Evolutionary conservation across 2,329 filamentous ascomycete species (phyloP), one percentile per base, ranked within the genome.

Genomic region (Aspergillus sp.): DNA sequence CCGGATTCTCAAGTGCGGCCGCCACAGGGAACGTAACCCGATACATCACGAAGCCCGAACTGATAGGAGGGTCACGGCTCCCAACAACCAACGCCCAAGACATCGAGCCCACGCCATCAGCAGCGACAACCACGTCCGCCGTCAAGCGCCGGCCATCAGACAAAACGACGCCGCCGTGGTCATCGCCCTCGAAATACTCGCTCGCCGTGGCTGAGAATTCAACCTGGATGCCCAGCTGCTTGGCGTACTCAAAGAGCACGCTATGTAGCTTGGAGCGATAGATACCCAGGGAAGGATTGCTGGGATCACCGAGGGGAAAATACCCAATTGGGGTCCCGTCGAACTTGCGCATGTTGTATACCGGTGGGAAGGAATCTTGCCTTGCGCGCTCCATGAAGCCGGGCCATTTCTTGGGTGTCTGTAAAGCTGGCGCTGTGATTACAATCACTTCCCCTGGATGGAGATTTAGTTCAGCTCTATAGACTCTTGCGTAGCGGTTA

Each of bases 381-480:
- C 40, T 4, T 17, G 40, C 40, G 8, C 5, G 5, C 5, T 23
- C 17, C 40, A 43, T 43, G 17, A 43, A 17, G 2, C 43, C 43
- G 1, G 43, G 43, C 43, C 43, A 45, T 15, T 45, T n/a, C 11
- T 17, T 21, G 11, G 21, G 21, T 4, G 21, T 25, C 12, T 23
- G 11, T 9, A 45, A 6, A 12, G 21, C 43, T n/a, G 43, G 12
- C 6, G 11, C 4, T 7, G 19, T 23, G 21, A 45, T 45, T 21
- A 15, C 21, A 1, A 45, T 45, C 5, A 45, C 11, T 3, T 45
- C 43, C 2, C 43, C 43, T 45, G 12, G 11, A 21, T 31, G 3
- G 3, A 1, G 2, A 31, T 0, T 31, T 11, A 31, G 27, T 8
- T 31, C 3, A 0, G 8, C 4, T 11, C 9, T 1, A 21, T 4